phyloP scores from a whole-genome alignment of 2,329 filamentous ascomycete genomes.

The Microcera coccophila region DNA sequence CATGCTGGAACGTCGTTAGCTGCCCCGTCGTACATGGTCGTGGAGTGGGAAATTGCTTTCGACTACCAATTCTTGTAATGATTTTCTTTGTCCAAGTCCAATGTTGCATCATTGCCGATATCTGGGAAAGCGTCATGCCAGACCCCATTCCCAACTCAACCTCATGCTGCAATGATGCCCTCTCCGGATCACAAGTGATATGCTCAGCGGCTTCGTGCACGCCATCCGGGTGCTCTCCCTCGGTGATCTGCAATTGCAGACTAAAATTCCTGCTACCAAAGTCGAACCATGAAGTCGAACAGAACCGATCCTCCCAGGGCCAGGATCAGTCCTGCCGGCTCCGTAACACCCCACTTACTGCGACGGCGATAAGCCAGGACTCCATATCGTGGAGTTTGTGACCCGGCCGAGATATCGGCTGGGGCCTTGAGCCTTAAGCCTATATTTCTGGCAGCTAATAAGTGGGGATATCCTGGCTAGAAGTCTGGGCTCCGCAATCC shows the following conservation, averaged over 20 bases:
- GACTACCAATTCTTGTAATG: too few species aligned
- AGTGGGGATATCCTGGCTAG: constrained; percentile 9
- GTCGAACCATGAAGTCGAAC: background rate
- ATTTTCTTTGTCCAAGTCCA: too few species aligned
- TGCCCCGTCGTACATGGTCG: too few species aligned
- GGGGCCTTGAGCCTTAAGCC: constrained; percentile 7
- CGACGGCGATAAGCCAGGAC: background rate
- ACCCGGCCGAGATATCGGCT: constrained; percentile 14
- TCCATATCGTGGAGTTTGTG: background rate
- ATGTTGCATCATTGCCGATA: too few species aligned
- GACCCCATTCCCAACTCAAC: too few species aligned
- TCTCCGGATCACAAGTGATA: too few species aligned
- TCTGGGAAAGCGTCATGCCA: too few species aligned
- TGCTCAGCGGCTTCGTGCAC: too few species aligned
- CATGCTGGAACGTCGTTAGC: too few species aligned
- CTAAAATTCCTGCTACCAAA: background rate
- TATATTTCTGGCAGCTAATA: constrained; percentile 23
- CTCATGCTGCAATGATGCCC: too few species aligned
- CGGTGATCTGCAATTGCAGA: background rate
- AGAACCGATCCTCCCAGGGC: background rate
- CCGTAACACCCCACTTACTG: background rate
- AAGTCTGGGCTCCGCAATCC: constrained; percentile 19
- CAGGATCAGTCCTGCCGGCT: too few species aligned
- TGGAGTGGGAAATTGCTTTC: too few species aligned
- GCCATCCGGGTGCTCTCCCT: background rate